Base-by-base conservation (phyloP, 352 stramenopile species). In the Globisporangium carolinianum region DNA sequence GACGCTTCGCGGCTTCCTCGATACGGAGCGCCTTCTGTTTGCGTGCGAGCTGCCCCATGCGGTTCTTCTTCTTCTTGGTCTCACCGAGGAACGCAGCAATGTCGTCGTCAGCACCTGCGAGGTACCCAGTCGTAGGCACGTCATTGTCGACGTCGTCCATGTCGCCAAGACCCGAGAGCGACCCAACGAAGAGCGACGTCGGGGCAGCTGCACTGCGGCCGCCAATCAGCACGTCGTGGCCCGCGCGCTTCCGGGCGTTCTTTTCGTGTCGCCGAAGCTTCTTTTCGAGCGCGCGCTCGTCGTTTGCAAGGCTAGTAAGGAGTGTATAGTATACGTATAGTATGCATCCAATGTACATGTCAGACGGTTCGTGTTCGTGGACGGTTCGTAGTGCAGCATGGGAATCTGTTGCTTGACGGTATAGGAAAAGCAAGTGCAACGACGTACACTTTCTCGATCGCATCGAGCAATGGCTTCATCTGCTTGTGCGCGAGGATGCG, bases 11-110 rank as follows among this genome's bases (percentile, higher is more conserved):
- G 1, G 75, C 63, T 52, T 90, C 79, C 60, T 94, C 84, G 52
- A 80, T 58, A 0, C 79, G 79, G 17, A 91, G 79, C 35, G 84
- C 84, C 65, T 91, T 90, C 62, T 90, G 82, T 2, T 82, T 76
- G 57, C 84, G 79, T n/a, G 84, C 84, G 54, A 78, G 78, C 51
- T 94, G 84, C 17, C 84, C 84, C 6, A 81, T 59, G 14, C 84
- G 81, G 62, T 94, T 94, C 64, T 94, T 94, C 54, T 74, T 86
- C 73, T 90, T 90, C 65, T 91, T 89, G 52, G 79, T 90, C 61
- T 94, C 84, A 36, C 84, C 84, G 51, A 94, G 55, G 51, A 94
- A 91, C 57, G 91, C 84, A 38, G 84, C 84, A 58, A 94, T 91
- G 41, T 91, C 84, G 55, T 91, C 81, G 32, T 90, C 75, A 0